Evolutionary conservation across 441 rosid species (phyloP).

Genomic region (Pelargonium myrrhifolium): DNA sequence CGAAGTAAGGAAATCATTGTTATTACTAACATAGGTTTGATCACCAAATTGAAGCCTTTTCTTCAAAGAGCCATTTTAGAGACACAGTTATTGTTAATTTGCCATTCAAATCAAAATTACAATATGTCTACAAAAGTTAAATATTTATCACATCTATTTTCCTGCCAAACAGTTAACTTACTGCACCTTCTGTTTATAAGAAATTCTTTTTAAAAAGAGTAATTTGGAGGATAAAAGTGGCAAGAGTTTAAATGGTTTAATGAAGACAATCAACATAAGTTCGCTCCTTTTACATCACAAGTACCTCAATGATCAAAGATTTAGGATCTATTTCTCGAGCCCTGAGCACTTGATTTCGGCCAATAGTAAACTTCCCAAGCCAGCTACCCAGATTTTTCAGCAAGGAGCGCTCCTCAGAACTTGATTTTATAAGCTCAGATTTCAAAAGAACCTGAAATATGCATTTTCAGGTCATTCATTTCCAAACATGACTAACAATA

Average conservation of each 20-base stretch:
- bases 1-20: background rate
- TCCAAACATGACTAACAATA: background rate
- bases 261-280: slow-evolving; percentile 2
- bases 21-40: background rate
- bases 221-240: background rate
- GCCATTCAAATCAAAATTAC: background rate
- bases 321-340: slow-evolving; percentile 98
- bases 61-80: background rate
- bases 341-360: slow-evolving; percentile 85
- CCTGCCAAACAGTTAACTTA: background rate
- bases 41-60: background rate
- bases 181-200: background rate
- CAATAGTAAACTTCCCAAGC: slow-evolving; percentile 98
- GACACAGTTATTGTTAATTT: background rate
- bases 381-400: slow-evolving; percentile 98
- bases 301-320: slow-evolving; percentile 93
- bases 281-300: slow-evolving; percentile 10
- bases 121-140: background rate
- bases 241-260: background rate
- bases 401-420: slow-evolving; percentile 93
- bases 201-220: background rate
- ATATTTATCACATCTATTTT: background rate
- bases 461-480: slow-evolving; percentile 7
- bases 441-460: slow-evolving; percentile 80
- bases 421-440: slow-evolving; percentile 96